Evolutionary conservation across 2,329 filamentous ascomycete genomes (phyloP).

Genomic region (Apiospora rasikravindrae): DNA sequence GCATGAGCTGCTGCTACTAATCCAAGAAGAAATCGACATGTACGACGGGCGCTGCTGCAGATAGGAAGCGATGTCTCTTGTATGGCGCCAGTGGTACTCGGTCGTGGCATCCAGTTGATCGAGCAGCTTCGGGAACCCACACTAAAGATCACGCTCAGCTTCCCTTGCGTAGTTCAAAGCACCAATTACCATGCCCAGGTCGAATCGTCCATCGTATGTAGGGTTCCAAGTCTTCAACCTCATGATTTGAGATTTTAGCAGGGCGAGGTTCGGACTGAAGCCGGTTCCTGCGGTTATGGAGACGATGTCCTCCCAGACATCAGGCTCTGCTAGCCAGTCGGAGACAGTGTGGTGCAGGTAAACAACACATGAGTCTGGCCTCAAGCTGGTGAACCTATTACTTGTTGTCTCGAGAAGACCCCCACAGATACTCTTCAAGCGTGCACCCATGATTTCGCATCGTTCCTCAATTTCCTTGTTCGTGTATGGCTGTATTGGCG

Average conservation of each 20-base stretch:
- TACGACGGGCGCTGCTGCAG: not conserved
- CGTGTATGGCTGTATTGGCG: not conserved
- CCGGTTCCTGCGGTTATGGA: not conserved
- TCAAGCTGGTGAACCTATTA: not conserved
- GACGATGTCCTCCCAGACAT: not conserved
- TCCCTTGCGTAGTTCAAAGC: not conserved
- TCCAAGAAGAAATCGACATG: not conserved
- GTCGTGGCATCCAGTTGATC: not conserved
- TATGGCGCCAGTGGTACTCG: not conserved
- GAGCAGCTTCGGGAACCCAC: not conserved
- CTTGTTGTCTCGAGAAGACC: not conserved
- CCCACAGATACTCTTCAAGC: not conserved
- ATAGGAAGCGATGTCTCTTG: not conserved
- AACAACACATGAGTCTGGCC: not conserved
- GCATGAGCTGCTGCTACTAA: not conserved
- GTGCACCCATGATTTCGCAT: not conserved
- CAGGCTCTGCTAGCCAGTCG: not conserved
- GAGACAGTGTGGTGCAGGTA: not conserved
- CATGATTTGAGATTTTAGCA: not conserved
- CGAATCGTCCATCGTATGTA: not conserved
- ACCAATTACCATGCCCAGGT: not conserved
- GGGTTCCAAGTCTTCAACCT: not conserved
- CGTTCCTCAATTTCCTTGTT: not conserved
- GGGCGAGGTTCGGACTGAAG: not conserved
- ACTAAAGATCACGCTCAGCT: not conserved